Evolutionary conservation across 169 alveolate genomes (phyloP), one percentile per base, ranked within the genome.

Genomic region (Cryptosporidium felis): DNA sequence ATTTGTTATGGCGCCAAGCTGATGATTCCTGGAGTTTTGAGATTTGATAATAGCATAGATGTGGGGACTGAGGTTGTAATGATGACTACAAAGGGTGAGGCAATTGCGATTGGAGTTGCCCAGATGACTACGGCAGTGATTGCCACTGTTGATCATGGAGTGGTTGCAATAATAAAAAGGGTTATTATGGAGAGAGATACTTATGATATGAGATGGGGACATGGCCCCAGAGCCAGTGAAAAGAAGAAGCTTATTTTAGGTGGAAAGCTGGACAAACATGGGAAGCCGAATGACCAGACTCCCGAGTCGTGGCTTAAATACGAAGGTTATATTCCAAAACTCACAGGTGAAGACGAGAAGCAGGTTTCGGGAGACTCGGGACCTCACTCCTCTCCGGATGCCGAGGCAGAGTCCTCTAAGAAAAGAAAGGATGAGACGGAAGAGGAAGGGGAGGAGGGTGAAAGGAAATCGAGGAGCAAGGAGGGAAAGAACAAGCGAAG

Each of bases 51-150:
- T 82, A 94, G 92, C 67, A 97, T 98, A 51, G 99, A 98, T 90
- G 93, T 96, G 36, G 98, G 97, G 58, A 92, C 95, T 56, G 99
- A 96, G 89, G 93, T 98, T 45, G 99, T 98, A 36, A 88, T 98
- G 82, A 98, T 98, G 94, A 96, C 99, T 36, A 98, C 99, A 44
- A 98, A 98, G 94, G 99, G 99, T 4, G 99, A 98, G 93, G 99
- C 99, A 12, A 95, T 97, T 62, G 99, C 99, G 23, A 89, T 97
- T 67, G 99, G 99, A 16, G 94, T 98, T 53, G 99, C 99, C 12
- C 98, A 97, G 91, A 98, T 98, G 99, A 97, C 99, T 34, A 96
- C 99, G 18, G 97, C 99, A 26, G 99, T 97, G 49, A 96, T 98
- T 28, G 99, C 99, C 16, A 93, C 99, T 36, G 99, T 98, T 47